Evolutionary conservation across 768 basidiomycete species (phyloP), one percentile per base, ranked within the genome.

Genomic region (Mycena belliarum): DNA sequence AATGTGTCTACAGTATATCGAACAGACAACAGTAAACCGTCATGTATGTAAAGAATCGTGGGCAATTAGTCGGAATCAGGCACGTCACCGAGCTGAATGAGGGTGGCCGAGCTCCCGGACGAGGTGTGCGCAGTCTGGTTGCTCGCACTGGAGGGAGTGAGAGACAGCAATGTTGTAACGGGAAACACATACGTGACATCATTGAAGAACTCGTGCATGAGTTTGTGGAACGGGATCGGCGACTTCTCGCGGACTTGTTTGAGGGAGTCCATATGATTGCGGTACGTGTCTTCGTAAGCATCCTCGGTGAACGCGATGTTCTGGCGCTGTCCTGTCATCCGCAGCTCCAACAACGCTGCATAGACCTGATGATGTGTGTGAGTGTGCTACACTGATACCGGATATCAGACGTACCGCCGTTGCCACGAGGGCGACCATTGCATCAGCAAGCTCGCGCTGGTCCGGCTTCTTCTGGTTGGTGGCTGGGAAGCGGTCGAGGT

Each of bases 21-120:
- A 12, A 32, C 11, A 35, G 33, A 35, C 33, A 14, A 15, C n/a
- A n/a, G n/a, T n/a, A 15, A 10, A 35, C 9, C 3, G 33, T 9
- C 14, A 35, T 35, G 21, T 35, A 15, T 41, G 16, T 12, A 3
- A 24, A 42, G 18, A 37, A n/a, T n/a, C n/a, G n/a, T 12, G 16
- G 12, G 37, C 24, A 18, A 23, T 24, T 37, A 44, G 14, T 56
- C 55, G 29, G 55, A 49, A 15, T 56, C 48, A 26, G 48, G 48
- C 12, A 56, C 16, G 28, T 56, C 55, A 9, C 43, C 41, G 15
- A 56, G 48, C 16, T 44, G 28, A 46, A 56, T 49, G 21, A 56
- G 41, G 23, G 55, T 56, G 32, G 55, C 29, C 16, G 55, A 56
- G 33, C 55, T 56, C 5, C 55, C 55, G 24, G 40, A n/a, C 3